Evolutionary conservation across 108 stramenopile species (phyloP), one percentile per base, ranked within the genome.

Genomic region (Nannochloropsis salina): DNA sequence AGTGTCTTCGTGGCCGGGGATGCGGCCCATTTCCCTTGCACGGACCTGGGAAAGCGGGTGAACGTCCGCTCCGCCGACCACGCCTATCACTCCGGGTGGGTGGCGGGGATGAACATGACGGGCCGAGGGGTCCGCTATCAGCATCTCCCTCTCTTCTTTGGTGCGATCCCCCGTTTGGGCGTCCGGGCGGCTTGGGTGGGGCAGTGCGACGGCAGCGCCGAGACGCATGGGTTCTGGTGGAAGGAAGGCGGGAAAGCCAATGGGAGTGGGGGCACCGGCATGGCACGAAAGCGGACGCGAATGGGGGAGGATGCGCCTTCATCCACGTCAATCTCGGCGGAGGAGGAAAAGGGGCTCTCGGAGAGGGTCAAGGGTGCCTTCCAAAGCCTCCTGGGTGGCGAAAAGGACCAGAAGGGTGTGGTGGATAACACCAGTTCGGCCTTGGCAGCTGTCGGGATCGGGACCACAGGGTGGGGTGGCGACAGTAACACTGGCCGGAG

Each of bases 171-270:
- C 12, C 83, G 61, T 9, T 85, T 85, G 9, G 89, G 89, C 44
- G 85, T 89, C 4, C 42, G 85, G 9, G 41, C 86, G 83, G 85
- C 85, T 6, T 83, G 61, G 80, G 79, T 89, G 9, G 89, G 89
- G 20, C 85, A 89, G 18, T 89, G 89, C 80, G 51, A 45, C 41
- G 89, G 85, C 8, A 82, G 85, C 41, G 47, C 83, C 9, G 42
- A 86, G 42, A 86, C 89, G 9, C 85, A 89, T 74, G 89, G 83
- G 4, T 89, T 86, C 80, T 89, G 89, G 89, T 80, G 87, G 87
- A 88, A 83, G 41, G 84, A 88, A 45, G 80, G 20, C 47, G 31
- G 31, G 31, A 31, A 31, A 31, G 79, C 83, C 41, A 88, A 80
- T 2, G 84, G 87, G 3, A 44, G 84, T 0, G 44, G 51, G 1